These are phyloP conservation scores for Colletotrichum paranaense DNA, from an alignment of 2,329 filamentous ascomycete genomes.

Conservation along the genomic window DNA sequence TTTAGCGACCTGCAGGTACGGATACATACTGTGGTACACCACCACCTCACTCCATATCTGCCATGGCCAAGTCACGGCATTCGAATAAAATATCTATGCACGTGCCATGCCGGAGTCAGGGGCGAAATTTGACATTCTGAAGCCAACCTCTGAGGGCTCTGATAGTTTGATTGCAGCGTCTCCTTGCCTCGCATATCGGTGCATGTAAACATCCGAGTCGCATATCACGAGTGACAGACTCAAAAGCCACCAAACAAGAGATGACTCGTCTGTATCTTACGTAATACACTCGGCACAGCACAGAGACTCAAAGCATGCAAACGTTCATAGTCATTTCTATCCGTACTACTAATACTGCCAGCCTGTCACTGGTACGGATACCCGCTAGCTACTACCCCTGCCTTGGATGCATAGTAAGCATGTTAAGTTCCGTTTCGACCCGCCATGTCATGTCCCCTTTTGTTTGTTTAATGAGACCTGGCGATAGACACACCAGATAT, in stretches of 20 bases:
- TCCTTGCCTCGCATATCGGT: not conserved
- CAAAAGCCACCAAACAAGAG: not conserved
- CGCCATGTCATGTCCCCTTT: slow-evolving; percentile 16
- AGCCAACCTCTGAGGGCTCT: not conserved
- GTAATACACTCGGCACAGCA: not conserved
- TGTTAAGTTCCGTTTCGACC: slow-evolving; percentile 23
- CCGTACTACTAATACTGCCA: not conserved
- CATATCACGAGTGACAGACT: no score
- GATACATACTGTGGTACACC: no score
- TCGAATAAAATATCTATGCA: slow-evolving; percentile 4
- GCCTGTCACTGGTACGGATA: not conserved
- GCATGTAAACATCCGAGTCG: no score
- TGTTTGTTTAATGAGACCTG: slow-evolving; percentile 28
- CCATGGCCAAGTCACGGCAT: slow-evolving; percentile 3
- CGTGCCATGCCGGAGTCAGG: slow-evolving; percentile 29
- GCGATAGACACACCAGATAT: not conserved
- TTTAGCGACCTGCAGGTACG: slow-evolving; percentile 28
- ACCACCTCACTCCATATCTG: not conserved
- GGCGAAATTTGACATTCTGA: slow-evolving; percentile 16
- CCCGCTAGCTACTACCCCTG: not conserved
- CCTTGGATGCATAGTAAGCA: not conserved
- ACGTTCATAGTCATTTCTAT: not conserved
- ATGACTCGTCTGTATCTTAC: not conserved
- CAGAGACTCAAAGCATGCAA: not conserved
- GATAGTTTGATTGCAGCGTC: slow-evolving; percentile 13